Evolutionary conservation across 31 red algal genomes (phyloP).

Genomic region (Odonthalia washingtoniensis): DNA sequence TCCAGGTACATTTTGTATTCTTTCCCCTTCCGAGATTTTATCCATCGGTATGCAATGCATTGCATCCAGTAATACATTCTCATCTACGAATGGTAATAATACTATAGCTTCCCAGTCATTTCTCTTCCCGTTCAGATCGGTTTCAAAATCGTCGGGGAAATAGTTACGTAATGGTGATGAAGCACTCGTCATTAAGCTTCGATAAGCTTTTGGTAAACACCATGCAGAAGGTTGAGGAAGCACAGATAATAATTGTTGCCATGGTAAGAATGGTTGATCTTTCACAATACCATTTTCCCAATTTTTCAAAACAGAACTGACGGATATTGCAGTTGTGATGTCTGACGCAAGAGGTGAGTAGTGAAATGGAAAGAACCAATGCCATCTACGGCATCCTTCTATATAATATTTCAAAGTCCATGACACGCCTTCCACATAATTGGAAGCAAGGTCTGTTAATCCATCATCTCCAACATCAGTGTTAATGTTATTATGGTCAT

Average conservation of each 20-base stretch:
- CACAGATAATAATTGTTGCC: conserved; percentile 93
- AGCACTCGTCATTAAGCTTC: conserved; percentile 76
- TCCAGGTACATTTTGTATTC: conserved; percentile 59
- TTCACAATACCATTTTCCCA: conserved; percentile 39
- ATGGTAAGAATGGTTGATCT: conserved; percentile 84
- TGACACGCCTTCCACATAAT: conserved; percentile 86
- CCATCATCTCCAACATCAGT: conserved; percentile 17
- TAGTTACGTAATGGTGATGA: conserved; percentile 78
- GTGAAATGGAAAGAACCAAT: conserved; percentile 98
- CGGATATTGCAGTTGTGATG: conserved; percentile 60
- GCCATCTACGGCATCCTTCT: conserved; percentile 87
- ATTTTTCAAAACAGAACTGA: conserved; percentile 14
- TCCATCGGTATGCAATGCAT: conserved; percentile 54
- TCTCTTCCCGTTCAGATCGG: conserved; percentile 94
- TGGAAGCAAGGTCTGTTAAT: conserved; percentile 33
- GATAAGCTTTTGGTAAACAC: conserved; percentile 89
- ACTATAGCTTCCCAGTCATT: conserved; percentile 98
- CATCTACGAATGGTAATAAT: conserved; percentile 93
- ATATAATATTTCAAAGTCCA: conserved; percentile 96
- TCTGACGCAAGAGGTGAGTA: conserved; percentile 96
- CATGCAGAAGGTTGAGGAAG: conserved; percentile 82
- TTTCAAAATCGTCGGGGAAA: conserved; percentile 78
- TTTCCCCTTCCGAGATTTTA: conserved; percentile 57
- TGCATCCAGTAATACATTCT: conserved; percentile 68
- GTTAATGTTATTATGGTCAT: too few relatives aligned